A percentile compares a stretch with the other conserved stretches of the same genome.
Conservation (phyloP, 2,329 filamentous ascomycete genomes). For the Chaetomium strumarium region DNA sequence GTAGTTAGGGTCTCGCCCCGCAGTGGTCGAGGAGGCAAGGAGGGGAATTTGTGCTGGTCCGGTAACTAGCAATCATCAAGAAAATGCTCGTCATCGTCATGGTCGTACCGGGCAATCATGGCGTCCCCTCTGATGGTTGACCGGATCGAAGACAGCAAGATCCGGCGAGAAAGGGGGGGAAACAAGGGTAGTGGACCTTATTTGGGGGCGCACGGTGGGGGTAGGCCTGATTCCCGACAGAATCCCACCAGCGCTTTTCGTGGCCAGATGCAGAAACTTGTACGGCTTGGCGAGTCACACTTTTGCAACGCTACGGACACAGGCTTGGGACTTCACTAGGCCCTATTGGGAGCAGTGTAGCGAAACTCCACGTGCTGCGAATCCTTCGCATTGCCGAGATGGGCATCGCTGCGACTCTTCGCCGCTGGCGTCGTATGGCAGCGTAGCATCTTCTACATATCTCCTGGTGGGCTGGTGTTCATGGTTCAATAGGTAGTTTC, state of each 20-base stretch:
- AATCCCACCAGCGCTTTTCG: too few species aligned
- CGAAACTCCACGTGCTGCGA: slow-evolving; percentile 14
- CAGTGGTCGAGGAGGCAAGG: background rate
- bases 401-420: slow-evolving; percentile 7
- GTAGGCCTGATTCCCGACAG: too few species aligned
- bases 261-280: too few species aligned
- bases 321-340: slow-evolving; percentile 1
- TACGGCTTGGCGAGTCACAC: background rate
- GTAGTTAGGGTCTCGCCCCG: background rate
- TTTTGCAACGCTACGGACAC: background rate
- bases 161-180: too few species aligned
- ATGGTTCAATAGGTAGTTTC: slow-evolving; percentile 10
- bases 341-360: slow-evolving; percentile 5
- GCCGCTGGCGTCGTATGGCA: slow-evolving; percentile 11
- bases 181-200: too few species aligned
- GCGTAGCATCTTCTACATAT: slow-evolving; percentile 10
- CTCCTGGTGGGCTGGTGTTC: slow-evolving; percentile 2
- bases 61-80: too few species aligned
- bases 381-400: slow-evolving; percentile 11
- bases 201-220: too few species aligned
- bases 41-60: background rate
- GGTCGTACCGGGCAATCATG: too few species aligned
- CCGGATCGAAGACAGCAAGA: too few species aligned
- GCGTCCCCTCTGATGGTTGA: too few species aligned
- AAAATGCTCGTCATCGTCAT: too few species aligned